These are phyloP conservation scores for Eurotiales sp. DNA, from an alignment of 2,329 filamentous ascomycete genomes.

Conservation along the genomic window DNA sequence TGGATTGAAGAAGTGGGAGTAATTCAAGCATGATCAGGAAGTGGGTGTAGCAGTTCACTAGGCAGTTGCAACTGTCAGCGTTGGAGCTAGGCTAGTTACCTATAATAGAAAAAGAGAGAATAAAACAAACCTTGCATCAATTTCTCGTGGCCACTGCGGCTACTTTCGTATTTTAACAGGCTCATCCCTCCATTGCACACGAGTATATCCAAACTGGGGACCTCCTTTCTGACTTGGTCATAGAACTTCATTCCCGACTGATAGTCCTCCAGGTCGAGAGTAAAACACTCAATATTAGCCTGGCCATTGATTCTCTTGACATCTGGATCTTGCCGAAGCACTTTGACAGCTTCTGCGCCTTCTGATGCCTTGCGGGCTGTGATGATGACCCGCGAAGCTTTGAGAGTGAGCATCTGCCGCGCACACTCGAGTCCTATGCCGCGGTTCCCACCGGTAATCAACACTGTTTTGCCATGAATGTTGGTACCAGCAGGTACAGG, in stretches of 20 bases:
- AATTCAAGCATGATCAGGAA: slow-evolving; percentile 17
- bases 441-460: slow-evolving; percentile 49
- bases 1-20: slow-evolving; percentile 16
- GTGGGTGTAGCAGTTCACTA: slow-evolving; percentile 21
- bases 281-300: slow-evolving; percentile 45
- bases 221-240: slow-evolving; percentile 13
- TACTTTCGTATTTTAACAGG: slow-evolving; percentile 15
- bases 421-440: slow-evolving; percentile 48
- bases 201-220: slow-evolving; percentile 17
- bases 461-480: slow-evolving; percentile 35
- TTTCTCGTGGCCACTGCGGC: slow-evolving; percentile 19
- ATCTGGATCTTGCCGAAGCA: slow-evolving; percentile 14
- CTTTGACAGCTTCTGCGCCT: slow-evolving; percentile 37
- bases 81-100: not conserved
- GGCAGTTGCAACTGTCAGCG: not conserved
- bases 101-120: not conserved
- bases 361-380: slow-evolving; percentile 43
- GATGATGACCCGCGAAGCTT: slow-evolving; percentile 44
- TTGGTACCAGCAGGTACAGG: not conserved
- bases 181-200: slow-evolving; percentile 18
- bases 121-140: slow-evolving; percentile 8
- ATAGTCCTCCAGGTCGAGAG: slow-evolving; percentile 41
- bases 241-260: slow-evolving; percentile 14
- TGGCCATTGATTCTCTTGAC: slow-evolving; percentile 32
- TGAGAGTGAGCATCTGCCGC: slow-evolving; percentile 37